Conservation (phyloP, 495 filamentous ascomycete genomes). For the Darksidea phi region DNA sequence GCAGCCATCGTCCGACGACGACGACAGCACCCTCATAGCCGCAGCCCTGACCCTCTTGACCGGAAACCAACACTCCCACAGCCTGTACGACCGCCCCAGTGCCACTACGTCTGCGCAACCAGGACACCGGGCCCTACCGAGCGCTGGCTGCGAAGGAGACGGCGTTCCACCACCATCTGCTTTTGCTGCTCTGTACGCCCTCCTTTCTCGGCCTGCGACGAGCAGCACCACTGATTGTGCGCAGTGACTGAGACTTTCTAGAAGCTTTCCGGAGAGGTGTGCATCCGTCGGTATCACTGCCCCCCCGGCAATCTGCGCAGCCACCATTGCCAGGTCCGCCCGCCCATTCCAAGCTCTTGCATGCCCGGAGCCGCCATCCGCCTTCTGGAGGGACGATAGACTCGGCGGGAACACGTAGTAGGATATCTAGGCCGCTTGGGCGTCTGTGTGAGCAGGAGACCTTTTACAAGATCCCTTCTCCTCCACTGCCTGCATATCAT, state of each 20-base stretch:
- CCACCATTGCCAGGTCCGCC: constrained; percentile 26
- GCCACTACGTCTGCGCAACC: constrained; percentile 38
- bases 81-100: constrained; percentile 31
- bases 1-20: constrained; percentile 26
- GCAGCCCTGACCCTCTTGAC: constrained; percentile 27
- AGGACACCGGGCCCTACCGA: constrained; percentile 35
- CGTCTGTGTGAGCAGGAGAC: constrained; percentile 17
- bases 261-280: constrained; percentile 35
- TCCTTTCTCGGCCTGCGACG: constrained; percentile 23
- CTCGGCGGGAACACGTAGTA: constrained; percentile 28
- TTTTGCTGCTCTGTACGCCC: constrained; percentile 37
- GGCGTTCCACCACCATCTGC: constrained; percentile 26
- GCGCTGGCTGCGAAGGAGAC: constrained; percentile 23
- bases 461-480: constrained; percentile 29
- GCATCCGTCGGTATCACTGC: constrained; percentile 34
- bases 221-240: constrained; percentile 35
- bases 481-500: constrained; percentile 28
- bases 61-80: constrained; percentile 29
- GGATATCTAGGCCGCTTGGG: constrained; percentile 24
- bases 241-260: constrained; percentile 36
- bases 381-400: constrained; percentile 25
- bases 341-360: constrained; percentile 9
- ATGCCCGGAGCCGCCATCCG: constrained; percentile 14
- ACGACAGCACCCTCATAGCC: constrained; percentile 33
- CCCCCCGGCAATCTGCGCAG: constrained; percentile 27